Evolutionary conservation across 352 stramenopile species (phyloP), one percentile per base, ranked within the genome.

Genomic region (Phytophthora podocarpi): DNA sequence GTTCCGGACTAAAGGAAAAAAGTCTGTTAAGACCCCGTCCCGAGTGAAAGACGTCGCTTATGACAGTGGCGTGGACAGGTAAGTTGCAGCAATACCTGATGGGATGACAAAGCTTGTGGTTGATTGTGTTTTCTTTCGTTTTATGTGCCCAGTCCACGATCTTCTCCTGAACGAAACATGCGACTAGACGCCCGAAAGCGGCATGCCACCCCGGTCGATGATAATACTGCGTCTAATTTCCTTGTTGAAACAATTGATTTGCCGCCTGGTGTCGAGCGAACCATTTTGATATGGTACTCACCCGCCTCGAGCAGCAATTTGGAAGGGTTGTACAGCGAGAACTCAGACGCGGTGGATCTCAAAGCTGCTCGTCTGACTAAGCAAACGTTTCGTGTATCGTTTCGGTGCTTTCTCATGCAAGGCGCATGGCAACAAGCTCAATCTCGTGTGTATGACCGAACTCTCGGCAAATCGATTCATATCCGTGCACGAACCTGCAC

Each of bases 241-340:
- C 60, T 95, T 26, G 87, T 96, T 21, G 88, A 96, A 68, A 95
- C 81, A 6, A 80, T 96, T 49, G 87, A 95, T 51, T 51, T 96
- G n/a, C 74, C 86, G 16, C 88, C 88, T 53, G 88, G 88, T 23
- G 78, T 93, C 9, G 88, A 96, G 59, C 81, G 88, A 15, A 96
- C 85, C n/a, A 93, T 96, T 54, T 71, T 95, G 21, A 82, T 96
- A 48, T 96, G 86, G 88, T 96, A 96, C 56, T 82, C 76, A 34
- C 87, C 86, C 0, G 48, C 64, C 23, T 70, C 75, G 15, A 80
- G 64, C 31, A 71, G 60, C 30, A 76, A 67, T 45, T 61, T 78
- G 18, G 80, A 87, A 64, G 48, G 55, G 13, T 53, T 74, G 12
- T 70, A 65, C 61, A 61, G 66, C 16, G 71, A 82, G 26, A 78